Conservation (phyloP, 371 early-diverging fungal genomes). For the Caulochytrium protostelioides region DNA sequence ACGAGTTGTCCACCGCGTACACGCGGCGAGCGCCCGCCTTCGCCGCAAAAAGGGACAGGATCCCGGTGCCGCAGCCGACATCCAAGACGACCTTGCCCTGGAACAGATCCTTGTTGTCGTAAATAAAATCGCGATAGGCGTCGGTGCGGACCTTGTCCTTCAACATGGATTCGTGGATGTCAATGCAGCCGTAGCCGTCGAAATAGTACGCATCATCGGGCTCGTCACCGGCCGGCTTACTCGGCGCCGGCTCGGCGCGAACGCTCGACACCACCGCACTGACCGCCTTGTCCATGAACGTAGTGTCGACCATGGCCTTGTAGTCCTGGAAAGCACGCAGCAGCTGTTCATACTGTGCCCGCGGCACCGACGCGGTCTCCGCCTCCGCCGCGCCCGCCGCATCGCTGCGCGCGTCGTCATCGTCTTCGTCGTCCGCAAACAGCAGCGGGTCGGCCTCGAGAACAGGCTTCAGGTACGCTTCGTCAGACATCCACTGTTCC, state of each 20-base stretch:
- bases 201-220: slow-evolving; percentile 64
- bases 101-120: slow-evolving; percentile 81
- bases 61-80: slow-evolving; percentile 93
- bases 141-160: slow-evolving; percentile 83
- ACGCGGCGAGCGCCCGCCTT: slow-evolving; percentile 68
- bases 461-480: slow-evolving; percentile 48
- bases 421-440: slow-evolving; percentile 12
- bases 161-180: slow-evolving; percentile 37
- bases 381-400: too few species aligned
- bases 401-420: slow-evolving; percentile 6
- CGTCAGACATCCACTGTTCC: slow-evolving; percentile 34
- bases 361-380: too few species aligned
- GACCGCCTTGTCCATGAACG: too few species aligned
- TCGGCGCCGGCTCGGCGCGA: too few species aligned
- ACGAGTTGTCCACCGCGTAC: slow-evolving; percentile 68
- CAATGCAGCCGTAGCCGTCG: slow-evolving; percentile 87
- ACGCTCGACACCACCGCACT: too few species aligned
- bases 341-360: too few species aligned
- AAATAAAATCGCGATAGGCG: slow-evolving; percentile 76
- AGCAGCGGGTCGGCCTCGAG: slow-evolving; percentile 61
- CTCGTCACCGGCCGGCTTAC: slow-evolving; percentile 7
- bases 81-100: slow-evolving; percentile 91
- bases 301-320: too few species aligned
- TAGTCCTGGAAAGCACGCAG: too few species aligned
- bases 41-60: slow-evolving; percentile 95